Percentiles rank a stretch among this genome's conserved stretches.
These are phyloP conservation scores for Fonsecaea pugnacius DNA, from an alignment of 2,329 filamentous ascomycete species.

Conservation along the genomic window DNA sequence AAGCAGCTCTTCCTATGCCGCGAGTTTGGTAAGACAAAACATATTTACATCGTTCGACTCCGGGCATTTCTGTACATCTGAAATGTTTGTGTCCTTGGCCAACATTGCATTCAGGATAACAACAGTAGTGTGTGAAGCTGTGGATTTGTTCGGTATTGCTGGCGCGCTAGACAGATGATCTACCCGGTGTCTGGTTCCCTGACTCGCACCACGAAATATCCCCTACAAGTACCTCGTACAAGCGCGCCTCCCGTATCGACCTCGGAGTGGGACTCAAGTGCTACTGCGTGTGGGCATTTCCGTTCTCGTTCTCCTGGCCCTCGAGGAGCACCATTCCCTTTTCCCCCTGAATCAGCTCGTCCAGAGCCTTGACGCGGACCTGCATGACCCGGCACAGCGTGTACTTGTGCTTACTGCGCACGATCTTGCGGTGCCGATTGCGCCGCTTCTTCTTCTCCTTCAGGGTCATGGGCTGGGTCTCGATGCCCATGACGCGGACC, in stretches of 20 bases:
- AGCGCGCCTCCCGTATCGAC: neutral
- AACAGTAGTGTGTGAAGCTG: neutral
- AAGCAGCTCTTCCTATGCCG: too few species aligned
- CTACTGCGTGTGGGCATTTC: neutral
- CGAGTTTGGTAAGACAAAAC: too few species aligned
- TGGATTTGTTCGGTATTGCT: neutral
- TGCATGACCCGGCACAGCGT: conserved; percentile 86
- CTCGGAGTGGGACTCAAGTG: neutral
- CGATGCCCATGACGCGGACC: conserved; percentile 80
- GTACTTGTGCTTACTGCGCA: conserved; percentile 87
- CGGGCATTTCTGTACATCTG: too few species aligned
- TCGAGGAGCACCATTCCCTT: conserved; percentile 43
- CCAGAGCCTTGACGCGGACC: conserved; percentile 67
- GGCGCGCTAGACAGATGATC: neutral
- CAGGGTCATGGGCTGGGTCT: conserved; percentile 68
- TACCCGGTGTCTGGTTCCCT: neutral
- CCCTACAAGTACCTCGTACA: neutral
- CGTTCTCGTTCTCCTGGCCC: conserved; percentile 4
- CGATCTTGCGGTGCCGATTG: conserved; percentile 68
- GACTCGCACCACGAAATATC: neutral
- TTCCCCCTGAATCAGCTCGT: conserved; percentile 55
- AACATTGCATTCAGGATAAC: too few species aligned
- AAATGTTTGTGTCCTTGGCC: too few species aligned
- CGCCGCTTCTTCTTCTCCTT: conserved; percentile 68
- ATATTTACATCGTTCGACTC: too few species aligned